Base-by-base conservation (phyloP, 441 rosid genomes). In the Rhodomyrtus psidioides region DNA sequence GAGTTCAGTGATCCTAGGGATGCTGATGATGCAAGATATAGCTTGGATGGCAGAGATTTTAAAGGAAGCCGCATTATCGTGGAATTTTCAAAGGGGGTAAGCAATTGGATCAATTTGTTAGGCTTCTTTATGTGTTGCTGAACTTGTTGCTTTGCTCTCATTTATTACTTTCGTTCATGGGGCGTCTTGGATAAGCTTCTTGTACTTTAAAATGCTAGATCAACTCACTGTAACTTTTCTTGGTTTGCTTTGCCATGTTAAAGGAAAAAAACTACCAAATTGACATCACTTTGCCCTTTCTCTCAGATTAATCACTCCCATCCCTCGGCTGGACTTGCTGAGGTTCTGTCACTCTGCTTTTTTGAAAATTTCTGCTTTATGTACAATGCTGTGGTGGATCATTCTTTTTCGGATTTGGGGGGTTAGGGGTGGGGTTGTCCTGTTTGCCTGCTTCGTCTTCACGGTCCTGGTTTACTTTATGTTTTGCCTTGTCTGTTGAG, bases 1-100 rank as follows among this genome's bases (percentile, higher is more conserved):
- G 97, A 94, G 87, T 94, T 92, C 85, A 92, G 95, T 58, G 94
- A 94, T 88, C 93, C 95, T 4, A 92, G 95, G 26, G 97, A 94
- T 89, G 97, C 95, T 86, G 97, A 94, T 83, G 97, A 94, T 75
- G 97, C 95, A 2, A 92, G 94, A 83, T 93, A 93, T 86, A 89
- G 90, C 87, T 89, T 94, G 87, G 92, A 94, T 62, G 97, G 97
- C 27, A 90, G 95, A 26, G 97, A 94, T 62, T 89, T 93, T 17
- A 94, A 93, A 89, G 97, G 95, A 85, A 91, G 95, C 89, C 95
- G 95, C 62, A 89, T 94, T 86, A 90, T 91, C 12, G 95, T 94
- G 88, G 97, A 94, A 90, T 90, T 92, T 88, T 92, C 97, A 13
- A 92, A 92, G 90, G 97, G 95, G 88, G 97, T 93, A 88, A 88